These are phyloP conservation scores for Colletotrichum camelliae DNA, from an alignment of 2,329 filamentous ascomycete species.

Conservation along the genomic window DNA sequence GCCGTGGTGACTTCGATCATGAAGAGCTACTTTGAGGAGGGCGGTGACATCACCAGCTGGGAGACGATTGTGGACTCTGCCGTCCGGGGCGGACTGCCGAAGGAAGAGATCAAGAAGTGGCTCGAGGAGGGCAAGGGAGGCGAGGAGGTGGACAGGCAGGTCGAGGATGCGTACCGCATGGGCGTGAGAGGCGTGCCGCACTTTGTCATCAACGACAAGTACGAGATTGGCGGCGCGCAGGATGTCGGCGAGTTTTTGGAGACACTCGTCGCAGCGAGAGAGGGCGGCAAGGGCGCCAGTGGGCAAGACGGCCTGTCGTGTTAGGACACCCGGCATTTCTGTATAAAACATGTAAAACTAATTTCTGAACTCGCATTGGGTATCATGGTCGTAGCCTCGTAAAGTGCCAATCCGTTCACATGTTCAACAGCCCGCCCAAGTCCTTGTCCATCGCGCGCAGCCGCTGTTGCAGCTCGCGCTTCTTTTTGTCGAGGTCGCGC, in stretches of 20 bases:
- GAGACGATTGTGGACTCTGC: conserved; percentile 58
- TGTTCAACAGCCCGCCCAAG: conserved; percentile 56
- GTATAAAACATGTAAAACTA: background rate
- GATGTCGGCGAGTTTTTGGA: conserved; percentile 71
- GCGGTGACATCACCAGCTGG: conserved; percentile 65
- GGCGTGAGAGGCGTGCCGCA: conserved; percentile 73
- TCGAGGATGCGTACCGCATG: conserved; percentile 54
- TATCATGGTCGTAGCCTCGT: conserved; percentile 6
- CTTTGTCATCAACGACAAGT: conserved; percentile 73
- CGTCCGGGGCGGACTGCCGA: conserved; percentile 58
- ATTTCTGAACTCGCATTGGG: conserved; percentile 5
- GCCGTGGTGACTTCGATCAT: conserved; percentile 68
- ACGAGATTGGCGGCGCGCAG: conserved; percentile 74
- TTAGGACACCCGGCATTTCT: background rate
- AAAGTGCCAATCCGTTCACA: conserved; percentile 40
- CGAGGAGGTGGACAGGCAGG: conserved; percentile 61
- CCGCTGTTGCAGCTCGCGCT: conserved; percentile 59
- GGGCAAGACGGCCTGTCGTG: conserved; percentile 10
- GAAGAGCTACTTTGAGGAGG: conserved; percentile 68
- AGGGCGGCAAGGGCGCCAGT: conserved; percentile 18
- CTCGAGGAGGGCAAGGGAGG: conserved; percentile 60
- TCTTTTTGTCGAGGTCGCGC: conserved; percentile 59
- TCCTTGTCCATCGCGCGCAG: conserved; percentile 61
- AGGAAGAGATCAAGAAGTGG: conserved; percentile 57
- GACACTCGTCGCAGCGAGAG: conserved; percentile 62